Base-by-base conservation (phyloP, 495 filamentous ascomycete species). In the Pseudoneurospora amorphoporcata region DNA sequence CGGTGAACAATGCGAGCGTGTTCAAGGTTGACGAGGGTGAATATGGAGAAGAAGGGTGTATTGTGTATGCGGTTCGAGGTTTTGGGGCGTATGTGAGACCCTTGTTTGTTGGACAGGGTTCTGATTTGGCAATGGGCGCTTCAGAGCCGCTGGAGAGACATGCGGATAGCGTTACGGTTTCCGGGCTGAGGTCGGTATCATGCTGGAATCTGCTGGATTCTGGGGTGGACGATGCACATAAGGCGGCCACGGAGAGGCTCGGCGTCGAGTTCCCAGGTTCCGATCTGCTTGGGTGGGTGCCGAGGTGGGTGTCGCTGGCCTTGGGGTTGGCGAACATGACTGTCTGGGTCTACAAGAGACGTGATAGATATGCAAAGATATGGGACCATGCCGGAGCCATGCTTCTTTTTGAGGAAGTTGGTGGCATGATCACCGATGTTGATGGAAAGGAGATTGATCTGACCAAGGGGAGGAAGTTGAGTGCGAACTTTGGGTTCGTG, bases 341-440 rank as follows among this genome's bases (percentile, higher is more conserved):
- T 8, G 76, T 92, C 16, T 90, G 91, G 83, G 82, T 92, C 12
- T 89, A 91, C 70, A 82, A 83, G 72, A 81, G 82, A 5, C 76
- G 79, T 4, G 78, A 81, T 0, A 82, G 88, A 72, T 81, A 81
- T 37, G 89, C 86, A n/a, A 90, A 90, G 79, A 83, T 90, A 17
- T 92, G 91, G 91, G 91, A 92, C 74, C 91, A 92, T 79, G 87
- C 88, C 0, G 91, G 90, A 8, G 90, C 89, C 0, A 89, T 91
- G 86, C 78, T 92, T 37, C 81, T 92, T 39, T 90, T 88, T 65
- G 82, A 88, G 78, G 91, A 92, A 75, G 79, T 89, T 3, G 91
- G 91, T 0, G 88, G 88, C 39, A 81, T 82, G 70, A 83, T 92
- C 19, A 91, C 87, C 0, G 90, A 92, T 74, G 79, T 92, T 3